Conservation (phyloP, 2,329 filamentous ascomycete species). For the Orbilia ellipsospora region DNA sequence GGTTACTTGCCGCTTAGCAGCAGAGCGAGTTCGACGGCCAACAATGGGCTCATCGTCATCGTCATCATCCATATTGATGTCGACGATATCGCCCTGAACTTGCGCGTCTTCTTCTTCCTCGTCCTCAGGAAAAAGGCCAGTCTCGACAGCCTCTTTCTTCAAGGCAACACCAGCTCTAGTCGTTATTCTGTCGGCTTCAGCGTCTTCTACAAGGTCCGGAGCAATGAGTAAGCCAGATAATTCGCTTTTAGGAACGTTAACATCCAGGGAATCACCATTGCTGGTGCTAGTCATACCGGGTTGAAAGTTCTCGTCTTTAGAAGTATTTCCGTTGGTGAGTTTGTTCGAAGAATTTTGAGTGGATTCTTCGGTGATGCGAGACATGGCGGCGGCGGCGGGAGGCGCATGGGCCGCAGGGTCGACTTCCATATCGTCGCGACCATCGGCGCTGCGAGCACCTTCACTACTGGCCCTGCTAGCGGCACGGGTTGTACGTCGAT, state of each 20-base stretch:
- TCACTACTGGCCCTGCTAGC: conserved; percentile 64
- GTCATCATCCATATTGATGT: conserved; percentile 59
- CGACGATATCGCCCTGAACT: conserved; percentile 54
- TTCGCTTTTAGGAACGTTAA: conserved; percentile 19
- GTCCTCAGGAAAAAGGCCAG: conserved; percentile 61
- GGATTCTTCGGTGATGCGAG: conserved; percentile 49
- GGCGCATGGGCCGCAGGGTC: conserved; percentile 6
- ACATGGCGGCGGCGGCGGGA: conserved; percentile 42
- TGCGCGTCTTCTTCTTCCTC: conserved; percentile 57
- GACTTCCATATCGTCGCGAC: conserved; percentile 37
- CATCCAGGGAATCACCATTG: conserved; percentile 40
- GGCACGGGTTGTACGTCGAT: conserved; percentile 48
- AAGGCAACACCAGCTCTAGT: conserved; percentile 64
- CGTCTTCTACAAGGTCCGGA: conserved; percentile 53
- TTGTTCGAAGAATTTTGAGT: conserved; percentile 48
- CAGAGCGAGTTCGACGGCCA: conserved; percentile 34
- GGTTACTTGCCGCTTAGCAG: conserved; percentile 32
- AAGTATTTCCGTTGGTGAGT: conserved; percentile 45
- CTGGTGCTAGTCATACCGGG: conserved; percentile 50
- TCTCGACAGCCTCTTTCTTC: conserved; percentile 69
- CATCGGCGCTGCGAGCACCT: conserved; percentile 27
- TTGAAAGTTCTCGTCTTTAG: conserved; percentile 44
- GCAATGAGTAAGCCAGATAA: conserved; percentile 45
- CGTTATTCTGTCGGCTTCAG: conserved; percentile 46
- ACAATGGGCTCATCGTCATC: conserved; percentile 59